phyloP scores from a whole-genome alignment of 805 yeast species.

The Metschnikowia gelsemii region DNA sequence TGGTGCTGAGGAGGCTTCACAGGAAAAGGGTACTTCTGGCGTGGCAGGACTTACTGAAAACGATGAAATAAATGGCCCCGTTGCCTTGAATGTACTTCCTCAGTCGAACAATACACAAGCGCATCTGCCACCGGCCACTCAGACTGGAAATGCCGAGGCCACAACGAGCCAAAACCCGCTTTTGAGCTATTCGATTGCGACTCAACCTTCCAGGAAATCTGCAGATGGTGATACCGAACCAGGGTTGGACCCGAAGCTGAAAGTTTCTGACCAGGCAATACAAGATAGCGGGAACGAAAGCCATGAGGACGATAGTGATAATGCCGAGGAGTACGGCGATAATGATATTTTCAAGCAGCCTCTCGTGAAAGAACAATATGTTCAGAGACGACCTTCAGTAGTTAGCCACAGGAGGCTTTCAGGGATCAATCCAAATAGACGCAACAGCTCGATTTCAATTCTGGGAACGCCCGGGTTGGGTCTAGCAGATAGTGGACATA shows the following conservation, averaged over 20 bases:
- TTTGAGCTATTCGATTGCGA: slow-evolving; percentile 2
- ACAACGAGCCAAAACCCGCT: slow-evolving; percentile 2
- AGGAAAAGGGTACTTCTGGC: too few relatives aligned
- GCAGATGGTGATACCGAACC: slow-evolving; percentile 15
- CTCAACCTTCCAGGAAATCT: background rate
- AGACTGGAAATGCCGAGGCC: background rate
- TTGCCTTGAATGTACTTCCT: too few relatives aligned
- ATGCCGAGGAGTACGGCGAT: slow-evolving; percentile 25
- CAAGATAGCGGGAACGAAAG: slow-evolving; percentile 19
- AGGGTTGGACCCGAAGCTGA: slow-evolving; percentile 30
- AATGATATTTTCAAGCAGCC: slow-evolving; percentile 36
- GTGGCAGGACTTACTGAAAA: too few relatives aligned
- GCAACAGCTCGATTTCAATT: slow-evolving; percentile 27
- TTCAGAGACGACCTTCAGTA: slow-evolving; percentile 31
- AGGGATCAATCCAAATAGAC: slow-evolving; percentile 29
- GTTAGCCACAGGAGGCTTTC: slow-evolving; percentile 37
- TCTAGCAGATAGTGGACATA: slow-evolving; percentile 16
- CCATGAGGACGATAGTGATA: slow-evolving; percentile 14
- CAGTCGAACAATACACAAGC: background rate
- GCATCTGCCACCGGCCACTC: slow-evolving; percentile 7
- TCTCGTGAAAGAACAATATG: slow-evolving; percentile 9
- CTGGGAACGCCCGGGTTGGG: slow-evolving; percentile 23
- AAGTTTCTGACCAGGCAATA: slow-evolving; percentile 13
- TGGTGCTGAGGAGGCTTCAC: background rate
- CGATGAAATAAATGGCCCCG: too few relatives aligned